Evolutionary conservation across 2,329 filamentous ascomycete species (phyloP).

Genomic region (Pyrenochaeta sp.): DNA sequence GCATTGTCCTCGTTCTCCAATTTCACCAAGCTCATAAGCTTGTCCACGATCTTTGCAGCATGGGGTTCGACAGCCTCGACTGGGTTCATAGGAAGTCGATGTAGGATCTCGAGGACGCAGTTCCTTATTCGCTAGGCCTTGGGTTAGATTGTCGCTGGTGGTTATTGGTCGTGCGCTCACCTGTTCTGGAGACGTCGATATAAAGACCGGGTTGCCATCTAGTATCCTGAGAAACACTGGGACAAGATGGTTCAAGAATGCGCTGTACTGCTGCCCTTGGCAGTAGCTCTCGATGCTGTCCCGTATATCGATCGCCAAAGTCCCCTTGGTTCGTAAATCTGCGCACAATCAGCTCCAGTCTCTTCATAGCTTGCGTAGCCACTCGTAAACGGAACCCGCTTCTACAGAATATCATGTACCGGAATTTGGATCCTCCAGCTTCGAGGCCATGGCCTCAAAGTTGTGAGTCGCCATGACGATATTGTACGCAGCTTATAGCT

Average conservation of each 20-base stretch:
- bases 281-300: conserved; percentile 93
- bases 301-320: conserved; percentile 84
- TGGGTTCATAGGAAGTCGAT: conserved; percentile 80
- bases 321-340: conserved; percentile 85
- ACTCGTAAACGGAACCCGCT: conserved; percentile 1
- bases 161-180: conserved; percentile 57
- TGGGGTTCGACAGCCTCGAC: conserved; percentile 86
- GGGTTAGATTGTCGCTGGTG: conserved; percentile 17
- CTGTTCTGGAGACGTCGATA: conserved; percentile 89
- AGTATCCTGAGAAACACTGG: conserved; percentile 89
- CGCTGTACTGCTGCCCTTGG: conserved; percentile 75
- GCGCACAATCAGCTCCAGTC: conserved; percentile 27
- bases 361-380: conserved; percentile 4
- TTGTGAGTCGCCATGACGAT: conserved; percentile 51
- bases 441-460: conserved; percentile 57
- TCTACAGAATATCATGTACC: conserved; percentile 32
- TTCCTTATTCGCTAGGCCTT: conserved; percentile 80
- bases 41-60: conserved; percentile 86
- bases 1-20: conserved; percentile 99
- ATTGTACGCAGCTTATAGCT: conserved; percentile 33
- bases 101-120: conserved; percentile 91
- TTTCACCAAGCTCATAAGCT: conserved; percentile 86
- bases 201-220: conserved; percentile 86
- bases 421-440: conserved; percentile 55
- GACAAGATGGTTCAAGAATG: conserved; percentile 87